These are phyloP conservation scores for Boletus tylopilopsis DNA, from an alignment of 768 basidiomycete genomes.

Conservation along the genomic window DNA sequence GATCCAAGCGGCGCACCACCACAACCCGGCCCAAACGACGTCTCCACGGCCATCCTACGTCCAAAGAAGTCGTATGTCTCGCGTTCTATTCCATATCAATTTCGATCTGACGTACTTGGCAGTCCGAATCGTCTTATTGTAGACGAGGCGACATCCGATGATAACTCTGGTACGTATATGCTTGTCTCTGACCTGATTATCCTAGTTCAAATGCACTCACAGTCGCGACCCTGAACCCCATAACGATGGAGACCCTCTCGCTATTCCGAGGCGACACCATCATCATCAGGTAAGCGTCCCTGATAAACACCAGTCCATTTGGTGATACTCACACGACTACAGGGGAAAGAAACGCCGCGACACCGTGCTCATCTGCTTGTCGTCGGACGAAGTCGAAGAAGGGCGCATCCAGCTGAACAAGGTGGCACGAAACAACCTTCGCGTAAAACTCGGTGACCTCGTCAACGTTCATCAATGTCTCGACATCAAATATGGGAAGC, in stretches of 20 bases:
- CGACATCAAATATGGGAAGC: slow-evolving; percentile 99
- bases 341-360: slow-evolving; percentile 98
- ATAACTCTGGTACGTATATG: slow-evolving; percentile 78
- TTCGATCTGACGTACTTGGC: slow-evolving; percentile 17
- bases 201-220: slow-evolving; percentile 8
- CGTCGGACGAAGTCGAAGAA: slow-evolving; percentile 95
- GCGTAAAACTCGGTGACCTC: slow-evolving; percentile 95
- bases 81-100: slow-evolving; percentile 5
- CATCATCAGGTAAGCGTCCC: slow-evolving; percentile 70
- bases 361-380: slow-evolving; percentile 95
- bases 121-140: slow-evolving; percentile 98
- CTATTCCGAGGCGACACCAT: slow-evolving; percentile 98
- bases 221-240: slow-evolving; percentile 95
- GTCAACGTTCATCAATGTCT: slow-evolving; percentile 94
- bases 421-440: slow-evolving; percentile 98
- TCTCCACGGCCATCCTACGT: slow-evolving; percentile 91
- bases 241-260: slow-evolving; percentile 90
- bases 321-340: not conserved
- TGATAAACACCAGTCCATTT: not conserved
- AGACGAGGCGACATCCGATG: slow-evolving; percentile 90
- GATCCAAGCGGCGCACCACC: slow-evolving; percentile 83
- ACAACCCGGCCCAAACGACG: slow-evolving; percentile 84
- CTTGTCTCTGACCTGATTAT: slow-evolving; percentile 8
- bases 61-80: slow-evolving; percentile 93
- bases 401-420: slow-evolving; percentile 99